Percentiles rank a stretch among this genome's conserved stretches.
Evolutionary conservation across 305 asterid genomes (phyloP).

Genomic region (Solanum hybrid): DNA sequence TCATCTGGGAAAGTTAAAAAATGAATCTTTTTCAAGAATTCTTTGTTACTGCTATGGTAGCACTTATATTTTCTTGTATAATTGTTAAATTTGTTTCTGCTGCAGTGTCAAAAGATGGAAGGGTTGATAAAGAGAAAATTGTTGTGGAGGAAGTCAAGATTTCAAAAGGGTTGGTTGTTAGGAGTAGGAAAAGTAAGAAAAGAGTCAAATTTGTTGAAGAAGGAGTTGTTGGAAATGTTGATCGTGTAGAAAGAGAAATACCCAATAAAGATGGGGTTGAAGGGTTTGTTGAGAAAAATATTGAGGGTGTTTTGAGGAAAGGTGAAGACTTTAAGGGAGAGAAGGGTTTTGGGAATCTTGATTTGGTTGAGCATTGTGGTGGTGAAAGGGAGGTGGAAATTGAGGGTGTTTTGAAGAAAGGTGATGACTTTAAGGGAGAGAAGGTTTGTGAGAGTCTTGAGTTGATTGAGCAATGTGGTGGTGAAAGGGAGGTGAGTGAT

Average conservation of each 20-base stretch:
- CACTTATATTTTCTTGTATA: conserved; percentile 28
- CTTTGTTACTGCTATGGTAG: conserved; percentile 30
- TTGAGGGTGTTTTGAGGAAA: conserved; percentile 5
- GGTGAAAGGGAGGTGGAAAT: conserved; percentile 6
- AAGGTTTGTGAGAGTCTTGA: conserved; percentile 11
- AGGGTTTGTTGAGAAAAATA: neutral
- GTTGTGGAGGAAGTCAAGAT: conserved; percentile 19
- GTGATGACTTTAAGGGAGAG: conserved; percentile 14
- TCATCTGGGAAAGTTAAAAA: neutral
- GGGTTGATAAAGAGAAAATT: conserved; percentile 13
- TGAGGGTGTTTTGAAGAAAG: conserved; percentile 5
- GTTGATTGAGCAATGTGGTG: conserved; percentile 10
- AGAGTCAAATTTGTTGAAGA: conserved; percentile 49
- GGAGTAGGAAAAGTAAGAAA: conserved; percentile 24
- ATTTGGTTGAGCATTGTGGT: conserved; percentile 9
- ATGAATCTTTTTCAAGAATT: conserved; percentile 48
- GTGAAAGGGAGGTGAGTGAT: conserved; percentile 4
- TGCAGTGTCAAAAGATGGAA: conserved; percentile 20
- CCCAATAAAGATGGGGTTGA: neutral
- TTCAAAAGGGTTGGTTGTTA: conserved; percentile 27
- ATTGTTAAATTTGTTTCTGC: conserved; percentile 41
- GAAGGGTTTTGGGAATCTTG: conserved; percentile 7
- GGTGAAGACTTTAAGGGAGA: conserved; percentile 14
- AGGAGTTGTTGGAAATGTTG: conserved; percentile 34
- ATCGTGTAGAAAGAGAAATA: conserved; percentile 10